phyloP scores from a whole-genome alignment of 2,329 filamentous ascomycete species.

The Harringtonia lauricola region DNA sequence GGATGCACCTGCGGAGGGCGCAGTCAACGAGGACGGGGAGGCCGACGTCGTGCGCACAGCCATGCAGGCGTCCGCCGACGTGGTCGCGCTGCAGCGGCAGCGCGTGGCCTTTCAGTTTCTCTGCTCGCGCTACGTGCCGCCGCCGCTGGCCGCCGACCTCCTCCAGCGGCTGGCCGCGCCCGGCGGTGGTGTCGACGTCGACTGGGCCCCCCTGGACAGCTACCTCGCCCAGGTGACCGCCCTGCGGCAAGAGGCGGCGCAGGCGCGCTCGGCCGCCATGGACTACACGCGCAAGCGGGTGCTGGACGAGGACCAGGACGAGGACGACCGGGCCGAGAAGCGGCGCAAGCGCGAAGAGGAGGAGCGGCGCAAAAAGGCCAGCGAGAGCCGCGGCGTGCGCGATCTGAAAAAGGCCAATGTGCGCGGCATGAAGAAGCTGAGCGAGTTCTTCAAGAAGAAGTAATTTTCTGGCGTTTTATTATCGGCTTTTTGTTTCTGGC shows the following conservation, averaged over 20 bases:
- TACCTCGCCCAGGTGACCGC: conserved; percentile 57
- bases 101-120: conserved; percentile 56
- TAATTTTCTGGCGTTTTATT: neutral
- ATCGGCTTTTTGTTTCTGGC: neutral
- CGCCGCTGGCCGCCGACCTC: conserved; percentile 26
- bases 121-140: conserved; percentile 46
- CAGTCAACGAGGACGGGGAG: conserved; percentile 27
- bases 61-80: conserved; percentile 33
- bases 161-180: conserved; percentile 18
- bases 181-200: conserved; percentile 11
- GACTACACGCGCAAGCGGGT: conserved; percentile 63
- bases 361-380: conserved; percentile 70
- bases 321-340: conserved; percentile 63
- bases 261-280: conserved; percentile 48
- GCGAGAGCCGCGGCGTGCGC: conserved; percentile 63
- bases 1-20: neutral
- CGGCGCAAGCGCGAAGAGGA: conserved; percentile 81
- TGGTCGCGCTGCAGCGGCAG: conserved; percentile 51
- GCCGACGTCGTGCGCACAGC: conserved; percentile 24
- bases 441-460: conserved; percentile 79
- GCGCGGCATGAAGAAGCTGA: conserved; percentile 93
- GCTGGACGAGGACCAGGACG: conserved; percentile 50
- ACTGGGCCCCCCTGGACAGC: conserved; percentile 61
- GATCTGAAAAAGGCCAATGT: conserved; percentile 85
- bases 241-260: conserved; percentile 59